Evolutionary conservation across 2,329 filamentous ascomycete genomes (phyloP), one percentile per base, ranked within the genome.

Genomic region (Colletotrichum sp.): DNA sequence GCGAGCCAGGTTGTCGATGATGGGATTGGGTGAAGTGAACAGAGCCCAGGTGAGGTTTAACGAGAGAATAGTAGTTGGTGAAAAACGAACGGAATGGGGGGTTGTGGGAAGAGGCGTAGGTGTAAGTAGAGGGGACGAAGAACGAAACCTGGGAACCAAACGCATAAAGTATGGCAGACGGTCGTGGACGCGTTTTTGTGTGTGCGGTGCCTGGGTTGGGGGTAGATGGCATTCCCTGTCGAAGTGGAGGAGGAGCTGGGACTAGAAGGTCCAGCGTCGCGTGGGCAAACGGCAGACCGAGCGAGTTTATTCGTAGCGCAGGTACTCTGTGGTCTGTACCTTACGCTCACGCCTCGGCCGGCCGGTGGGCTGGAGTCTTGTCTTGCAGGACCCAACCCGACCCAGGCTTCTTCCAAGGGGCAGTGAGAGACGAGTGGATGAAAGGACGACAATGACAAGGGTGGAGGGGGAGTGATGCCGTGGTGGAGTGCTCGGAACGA

Each of bases 241-340:
- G 71, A 52, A 30, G 72, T 57, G 52, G 66, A 67, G 67, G 71
- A 67, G 36, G 72, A 34, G 34, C 61, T 72, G 39, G 68, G 30
- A 67, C 67, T 73, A 59, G 63, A 68, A 69, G 68, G 70, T 61
- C 34, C 64, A 73, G 57, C 74, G 48, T 69, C 74, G 74, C 74
- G 71, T 76, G 74, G 74, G 59, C 74, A 76, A 69, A 76, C 74
- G 74, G 74, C 74, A 76, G 71, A 73, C 70, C 74, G 65, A 75
- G 74, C 74, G 74, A 76, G 70, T 69, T 74, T 74, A 76, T 69
- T 76, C 74, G 74, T 74, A 76, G 60, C 71, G 63, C 52, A 34
- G 36, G 59, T 55, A 65, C 60, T 60, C 48, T 39, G 52, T 18
- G 32, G 30, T 59, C 24, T 43, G 59, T 66, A 61, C 48, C 63